Percentiles rank a stretch among this genome's conserved stretches.
These are phyloP conservation scores for Elsinoe batatas DNA, from an alignment of 2,329 filamentous ascomycete genomes.

Conservation along the genomic window DNA sequence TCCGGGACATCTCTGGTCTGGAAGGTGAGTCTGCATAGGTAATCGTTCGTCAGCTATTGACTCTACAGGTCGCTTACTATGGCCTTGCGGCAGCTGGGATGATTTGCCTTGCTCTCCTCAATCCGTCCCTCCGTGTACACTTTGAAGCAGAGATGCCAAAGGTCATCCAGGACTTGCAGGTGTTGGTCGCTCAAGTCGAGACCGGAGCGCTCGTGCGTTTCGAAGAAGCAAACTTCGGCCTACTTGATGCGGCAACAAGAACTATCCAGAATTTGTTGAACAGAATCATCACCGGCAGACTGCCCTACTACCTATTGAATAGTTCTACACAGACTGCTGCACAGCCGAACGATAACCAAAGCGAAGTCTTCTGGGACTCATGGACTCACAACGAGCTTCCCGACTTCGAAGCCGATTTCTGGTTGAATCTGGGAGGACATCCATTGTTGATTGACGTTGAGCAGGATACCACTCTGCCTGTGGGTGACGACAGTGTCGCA, in stretches of 20 bases:
- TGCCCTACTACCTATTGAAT: slow-evolving; percentile 1
- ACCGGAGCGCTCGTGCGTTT: slow-evolving; percentile 22
- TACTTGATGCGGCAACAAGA: slow-evolving; percentile 22
- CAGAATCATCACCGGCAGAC: slow-evolving; percentile 13
- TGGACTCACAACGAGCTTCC: slow-evolving; percentile 13
- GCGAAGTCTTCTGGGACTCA: slow-evolving; percentile 15
- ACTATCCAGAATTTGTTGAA: slow-evolving; percentile 25
- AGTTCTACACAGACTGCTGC: background rate
- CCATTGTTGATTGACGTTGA: slow-evolving; percentile 16
- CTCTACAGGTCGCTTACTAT: slow-evolving; percentile 25
- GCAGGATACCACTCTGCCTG: background rate
- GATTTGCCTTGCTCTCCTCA: slow-evolving; percentile 24
- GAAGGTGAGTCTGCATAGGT: slow-evolving; percentile 23
- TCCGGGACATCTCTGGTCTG: slow-evolving; percentile 27
- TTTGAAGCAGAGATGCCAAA: slow-evolving; percentile 15
- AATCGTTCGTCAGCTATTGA: background rate
- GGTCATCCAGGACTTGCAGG: slow-evolving; percentile 25
- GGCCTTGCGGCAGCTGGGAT: slow-evolving; percentile 29
- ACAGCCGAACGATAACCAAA: slow-evolving; percentile 15
- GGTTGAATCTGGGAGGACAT: slow-evolving; percentile 25
- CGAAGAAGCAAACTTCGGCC: slow-evolving; percentile 24
- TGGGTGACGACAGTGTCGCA: background rate
- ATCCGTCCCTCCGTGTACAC: slow-evolving; percentile 10
- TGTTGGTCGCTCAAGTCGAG: slow-evolving; percentile 26
- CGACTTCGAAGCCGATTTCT: slow-evolving; percentile 27